Evolutionary conservation across 2,329 filamentous ascomycete species (phyloP).

Genomic region (Pseudocercospora vitis): DNA sequence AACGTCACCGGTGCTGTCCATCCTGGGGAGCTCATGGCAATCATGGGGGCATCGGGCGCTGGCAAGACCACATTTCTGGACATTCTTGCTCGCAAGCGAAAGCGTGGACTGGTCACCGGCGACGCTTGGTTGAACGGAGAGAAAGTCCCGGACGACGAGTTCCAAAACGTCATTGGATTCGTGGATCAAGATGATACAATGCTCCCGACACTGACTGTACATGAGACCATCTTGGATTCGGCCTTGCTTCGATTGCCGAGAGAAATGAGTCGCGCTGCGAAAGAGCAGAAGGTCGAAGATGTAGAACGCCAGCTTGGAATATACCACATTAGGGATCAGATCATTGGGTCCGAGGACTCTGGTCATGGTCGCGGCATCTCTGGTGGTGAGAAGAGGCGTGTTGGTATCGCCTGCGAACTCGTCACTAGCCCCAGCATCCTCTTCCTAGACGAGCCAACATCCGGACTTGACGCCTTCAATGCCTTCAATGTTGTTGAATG

Average conservation of each 20-base stretch:
- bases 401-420: conserved; percentile 95
- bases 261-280: conserved; percentile 83
- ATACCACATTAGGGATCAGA: conserved; percentile 85
- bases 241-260: conserved; percentile 87
- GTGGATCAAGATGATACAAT: conserved; percentile 98
- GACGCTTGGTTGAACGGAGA: conserved; percentile 93
- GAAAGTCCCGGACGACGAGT: conserved; percentile 79
- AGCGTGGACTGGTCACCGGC: conserved; percentile 74
- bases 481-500: conserved; percentile 98
- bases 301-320: conserved; percentile 97
- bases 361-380: conserved; percentile 94
- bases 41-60: conserved; percentile 97
- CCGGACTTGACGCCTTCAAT: conserved; percentile 92
- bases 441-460: conserved; percentile 95
- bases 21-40: conserved; percentile 92
- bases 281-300: conserved; percentile 86
- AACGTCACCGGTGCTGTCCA: conserved; percentile 83
- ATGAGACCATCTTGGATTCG: conserved; percentile 95
- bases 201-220: conserved; percentile 91
- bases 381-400: conserved; percentile 91
- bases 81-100: conserved; percentile 95
- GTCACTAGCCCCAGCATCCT: conserved; percentile 97
- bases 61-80: conserved; percentile 97
- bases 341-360: conserved; percentile 94
- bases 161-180: conserved; percentile 89